These are phyloP conservation scores for Paecilomyces formosus DNA, from an alignment of 2,329 filamentous ascomycete species.

Conservation along the genomic window DNA sequence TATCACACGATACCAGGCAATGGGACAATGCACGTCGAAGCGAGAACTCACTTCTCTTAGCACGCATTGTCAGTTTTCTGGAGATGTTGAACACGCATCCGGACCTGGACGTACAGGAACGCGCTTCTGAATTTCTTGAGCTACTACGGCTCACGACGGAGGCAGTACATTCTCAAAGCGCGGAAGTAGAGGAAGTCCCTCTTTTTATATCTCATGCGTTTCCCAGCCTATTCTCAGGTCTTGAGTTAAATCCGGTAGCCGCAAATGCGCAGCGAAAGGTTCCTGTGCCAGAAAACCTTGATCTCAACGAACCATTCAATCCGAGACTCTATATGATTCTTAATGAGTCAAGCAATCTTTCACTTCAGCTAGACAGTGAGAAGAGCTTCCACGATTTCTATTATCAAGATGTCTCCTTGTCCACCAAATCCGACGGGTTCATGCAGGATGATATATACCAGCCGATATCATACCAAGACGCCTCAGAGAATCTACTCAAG, in stretches of 20 bases:
- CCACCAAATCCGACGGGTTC: constrained; percentile 15
- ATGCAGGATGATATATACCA: constrained; percentile 13
- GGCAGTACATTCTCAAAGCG: constrained; percentile 42
- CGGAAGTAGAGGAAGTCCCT: constrained; percentile 54
- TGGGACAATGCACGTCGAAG: constrained; percentile 72
- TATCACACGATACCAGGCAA: constrained; percentile 56
- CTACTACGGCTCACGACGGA: constrained; percentile 81
- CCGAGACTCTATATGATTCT: constrained; percentile 62
- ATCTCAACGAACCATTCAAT: constrained; percentile 78
- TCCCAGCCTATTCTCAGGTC: constrained; percentile 75
- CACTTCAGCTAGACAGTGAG: constrained; percentile 43
- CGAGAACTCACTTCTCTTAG: constrained; percentile 67
- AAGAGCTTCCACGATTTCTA: constrained; percentile 32
- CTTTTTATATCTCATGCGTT: constrained; percentile 84
- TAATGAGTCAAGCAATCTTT: constrained; percentile 44
- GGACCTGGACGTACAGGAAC: constrained; percentile 87
- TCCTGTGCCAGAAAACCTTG: constrained; percentile 65
- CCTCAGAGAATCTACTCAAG: constrained; percentile 40
- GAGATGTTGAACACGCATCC: constrained; percentile 76
- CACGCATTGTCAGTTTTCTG: constrained; percentile 71
- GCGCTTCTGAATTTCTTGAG: constrained; percentile 86
- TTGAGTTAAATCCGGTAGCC: constrained; percentile 89
- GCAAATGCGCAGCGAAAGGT: constrained; percentile 77
- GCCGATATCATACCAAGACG: constrained; percentile 30
- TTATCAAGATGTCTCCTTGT: constrained; percentile 19